Evolutionary conservation across 805 yeast species (phyloP), one percentile per base, ranked within the genome.

Genomic region (Yarrowia yakushimensis): DNA sequence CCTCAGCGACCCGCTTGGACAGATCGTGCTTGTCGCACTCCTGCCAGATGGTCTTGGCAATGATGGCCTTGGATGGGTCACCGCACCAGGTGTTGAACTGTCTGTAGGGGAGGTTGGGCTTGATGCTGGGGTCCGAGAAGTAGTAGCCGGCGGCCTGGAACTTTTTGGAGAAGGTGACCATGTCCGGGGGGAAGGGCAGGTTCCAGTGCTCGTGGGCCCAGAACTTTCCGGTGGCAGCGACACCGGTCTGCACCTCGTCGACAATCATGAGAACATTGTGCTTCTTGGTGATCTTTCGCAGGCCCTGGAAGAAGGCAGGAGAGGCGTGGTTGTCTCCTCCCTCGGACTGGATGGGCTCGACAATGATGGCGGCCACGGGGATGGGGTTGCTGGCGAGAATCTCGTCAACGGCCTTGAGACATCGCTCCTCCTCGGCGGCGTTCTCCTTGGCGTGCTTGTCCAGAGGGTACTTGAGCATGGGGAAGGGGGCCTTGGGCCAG

Each of bases 401-500:
- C 15, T 84, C 79, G 72, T 90, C 97, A 64, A 91, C 90, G 67
- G 83, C 84, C 52, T 78, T 82, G 67, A 92, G 81, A 74, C 97
- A 89, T 71, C 94, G 82, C 65, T 80, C 84, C 76, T 92, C 98
- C 77, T 91, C 97, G 57, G 79, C 74, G 54, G 78, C 77, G 82
- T 92, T 92, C 67, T 77, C 84, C 52, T 79, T 84, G 42, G 72
- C 83, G 72, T 84, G 72, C 59, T 82, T 80, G 63, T 84, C 92
- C 71, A 91, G 81, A 64, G 98, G 98, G 75, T 90, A 92, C 75
- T 85, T 78, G 76, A 90, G 85, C 59, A 81, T 69, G 67, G 98
- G 98, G 79, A 86, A 92, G 66, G 90, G 90, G 63, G 97, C 97
- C 74, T 88, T 91, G 72, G 98, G 98, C 97, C 97, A 92, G 72